Evolutionary conservation across 2,329 filamentous ascomycete genomes (phyloP).

Genomic region (Phaeomoniella chlamydospora): DNA sequence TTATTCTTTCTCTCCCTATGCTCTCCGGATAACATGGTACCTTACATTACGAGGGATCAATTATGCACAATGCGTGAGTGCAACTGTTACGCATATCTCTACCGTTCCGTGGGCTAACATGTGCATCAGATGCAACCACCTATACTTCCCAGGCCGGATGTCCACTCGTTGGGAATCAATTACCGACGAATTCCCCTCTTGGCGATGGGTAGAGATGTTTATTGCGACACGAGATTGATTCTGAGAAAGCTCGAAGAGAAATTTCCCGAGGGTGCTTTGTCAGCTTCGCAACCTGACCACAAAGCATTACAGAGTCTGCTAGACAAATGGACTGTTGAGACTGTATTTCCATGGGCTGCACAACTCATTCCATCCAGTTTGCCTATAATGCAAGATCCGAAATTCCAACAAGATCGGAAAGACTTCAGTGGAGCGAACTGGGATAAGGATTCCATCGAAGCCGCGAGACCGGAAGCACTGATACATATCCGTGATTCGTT

Average conservation of each 20-base stretch:
- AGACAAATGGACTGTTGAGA: constrained; percentile 40
- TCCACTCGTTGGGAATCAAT: constrained; percentile 43
- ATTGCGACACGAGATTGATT: constrained; percentile 57
- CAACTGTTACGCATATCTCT: not conserved
- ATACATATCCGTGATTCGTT: constrained; percentile 40
- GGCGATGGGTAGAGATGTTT: constrained; percentile 51
- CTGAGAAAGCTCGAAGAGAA: constrained; percentile 46
- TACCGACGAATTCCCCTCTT: constrained; percentile 59
- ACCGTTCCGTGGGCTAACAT: not conserved
- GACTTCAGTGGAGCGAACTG: constrained; percentile 29
- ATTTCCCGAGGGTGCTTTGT: constrained; percentile 30
- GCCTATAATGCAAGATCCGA: constrained; percentile 40
- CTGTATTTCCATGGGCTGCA: constrained; percentile 38
- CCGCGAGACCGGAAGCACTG: constrained; percentile 40
- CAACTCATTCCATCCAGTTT: constrained; percentile 42
- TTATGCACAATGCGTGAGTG: constrained; percentile 52
- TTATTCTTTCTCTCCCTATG: constrained; percentile 52
- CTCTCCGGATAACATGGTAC: constrained; percentile 51
- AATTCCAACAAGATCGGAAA: constrained; percentile 44
- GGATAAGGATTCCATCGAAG: constrained; percentile 21
- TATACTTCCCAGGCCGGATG: constrained; percentile 51
- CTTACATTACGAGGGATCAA: constrained; percentile 49
- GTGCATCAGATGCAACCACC: constrained; percentile 46
- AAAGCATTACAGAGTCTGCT: constrained; percentile 40
- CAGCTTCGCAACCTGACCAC: constrained; percentile 24